Evolutionary conservation across 1,284 basidiomycete species (phyloP).

Genomic region (Microstroma glucosiphilum): DNA sequence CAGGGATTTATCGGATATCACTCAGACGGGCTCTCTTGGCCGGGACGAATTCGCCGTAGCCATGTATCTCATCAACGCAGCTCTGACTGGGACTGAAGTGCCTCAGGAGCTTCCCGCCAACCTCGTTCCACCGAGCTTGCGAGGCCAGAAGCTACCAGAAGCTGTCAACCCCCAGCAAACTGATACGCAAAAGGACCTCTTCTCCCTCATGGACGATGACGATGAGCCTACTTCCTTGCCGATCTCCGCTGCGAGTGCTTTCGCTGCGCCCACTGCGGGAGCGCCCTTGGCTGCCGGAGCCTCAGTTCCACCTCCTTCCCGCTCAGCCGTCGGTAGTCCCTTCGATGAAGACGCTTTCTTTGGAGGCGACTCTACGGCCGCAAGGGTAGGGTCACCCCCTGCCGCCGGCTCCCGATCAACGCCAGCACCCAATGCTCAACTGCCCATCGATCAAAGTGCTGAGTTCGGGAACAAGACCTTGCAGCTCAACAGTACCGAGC

Average conservation of each 20-base stretch:
- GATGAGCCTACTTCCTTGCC: constrained; percentile 52
- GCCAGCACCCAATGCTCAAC: constrained; percentile 27
- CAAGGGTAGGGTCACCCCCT: constrained; percentile 12
- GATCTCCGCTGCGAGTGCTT: constrained; percentile 38
- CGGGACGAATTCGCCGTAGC: constrained; percentile 94
- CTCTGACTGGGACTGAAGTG: constrained; percentile 69
- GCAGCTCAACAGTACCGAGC: constrained; percentile 35
- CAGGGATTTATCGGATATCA: constrained; percentile 77
- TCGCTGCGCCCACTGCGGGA: constrained; percentile 23
- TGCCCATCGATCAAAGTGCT: constrained; percentile 25
- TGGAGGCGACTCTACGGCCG: constrained; percentile 25
- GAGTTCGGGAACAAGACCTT: constrained; percentile 36
- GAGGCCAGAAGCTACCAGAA: constrained; percentile 49
- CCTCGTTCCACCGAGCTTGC: constrained; percentile 75
- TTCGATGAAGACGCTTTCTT: constrained; percentile 41
- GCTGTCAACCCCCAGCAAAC: constrained; percentile 38
- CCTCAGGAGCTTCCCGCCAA: constrained; percentile 66
- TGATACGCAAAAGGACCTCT: constrained; percentile 52
- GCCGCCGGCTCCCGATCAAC: constrained; percentile 21
- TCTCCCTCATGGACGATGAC: constrained; percentile 60
- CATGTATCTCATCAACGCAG: constrained; percentile 86
- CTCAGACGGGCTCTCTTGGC: constrained; percentile 78
- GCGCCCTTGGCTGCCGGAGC: constrained; percentile 53
- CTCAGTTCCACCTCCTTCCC: constrained; percentile 43
- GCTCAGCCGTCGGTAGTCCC: constrained; percentile 19